Conservation (phyloP, 139 green algal species). For the Gonium pectorale region DNA sequence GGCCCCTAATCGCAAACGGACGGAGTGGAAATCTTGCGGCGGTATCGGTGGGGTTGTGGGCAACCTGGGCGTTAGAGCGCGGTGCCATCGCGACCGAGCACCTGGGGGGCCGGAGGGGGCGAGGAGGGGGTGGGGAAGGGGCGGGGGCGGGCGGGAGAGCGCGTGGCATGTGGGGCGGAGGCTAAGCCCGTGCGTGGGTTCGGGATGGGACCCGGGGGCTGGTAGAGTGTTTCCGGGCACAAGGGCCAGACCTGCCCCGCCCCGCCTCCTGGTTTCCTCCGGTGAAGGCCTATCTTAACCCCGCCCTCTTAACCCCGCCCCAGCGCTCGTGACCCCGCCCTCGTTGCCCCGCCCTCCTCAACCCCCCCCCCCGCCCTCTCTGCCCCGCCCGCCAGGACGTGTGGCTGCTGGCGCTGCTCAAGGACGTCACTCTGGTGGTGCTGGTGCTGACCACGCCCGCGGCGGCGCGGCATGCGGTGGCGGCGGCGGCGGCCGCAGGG, state of each 20-base stretch:
- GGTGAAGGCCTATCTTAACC: too few species aligned
- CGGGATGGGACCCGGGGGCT: too few species aligned
- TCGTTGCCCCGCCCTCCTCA: neutral
- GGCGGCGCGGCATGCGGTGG: neutral
- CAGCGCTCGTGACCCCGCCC: neutral
- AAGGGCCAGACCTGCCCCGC: neutral
- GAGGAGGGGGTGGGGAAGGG: too few species aligned
- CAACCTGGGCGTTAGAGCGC: too few species aligned
- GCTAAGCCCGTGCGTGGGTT: too few species aligned
- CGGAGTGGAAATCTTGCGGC: too few species aligned
- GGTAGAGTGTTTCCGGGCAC: neutral
- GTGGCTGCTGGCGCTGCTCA: neutral
- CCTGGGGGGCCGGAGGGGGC: too few species aligned
- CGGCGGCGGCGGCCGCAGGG: neutral
- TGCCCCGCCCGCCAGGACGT: slow-evolving; percentile 14
- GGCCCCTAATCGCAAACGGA: too few species aligned
- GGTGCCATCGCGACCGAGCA: neutral
- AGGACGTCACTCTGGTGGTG: neutral
- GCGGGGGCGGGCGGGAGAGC: too few species aligned
- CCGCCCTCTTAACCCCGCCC: neutral
- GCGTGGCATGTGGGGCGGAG: too few species aligned
- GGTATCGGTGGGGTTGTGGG: too few species aligned
- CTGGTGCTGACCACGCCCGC: neutral
- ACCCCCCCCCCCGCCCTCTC: neutral
- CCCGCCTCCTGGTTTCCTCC: neutral